Evolutionary conservation across 768 basidiomycete genomes (phyloP).

Genomic region (Kwoniella europaea): DNA sequence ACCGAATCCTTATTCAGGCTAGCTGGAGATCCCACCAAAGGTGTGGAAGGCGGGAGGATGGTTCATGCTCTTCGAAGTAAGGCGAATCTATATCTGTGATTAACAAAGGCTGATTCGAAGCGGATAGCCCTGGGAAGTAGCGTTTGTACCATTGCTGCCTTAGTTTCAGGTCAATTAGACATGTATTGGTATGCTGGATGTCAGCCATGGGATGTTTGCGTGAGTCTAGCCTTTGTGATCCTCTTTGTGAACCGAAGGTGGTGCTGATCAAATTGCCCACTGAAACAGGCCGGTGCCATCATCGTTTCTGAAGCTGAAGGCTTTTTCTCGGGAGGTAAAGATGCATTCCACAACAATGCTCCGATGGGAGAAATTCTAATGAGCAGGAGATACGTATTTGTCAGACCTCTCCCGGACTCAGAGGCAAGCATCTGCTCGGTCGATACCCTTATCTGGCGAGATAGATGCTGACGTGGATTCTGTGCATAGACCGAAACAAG

Average conservation of each 20-base stretch:
- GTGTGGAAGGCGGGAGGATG: conserved; percentile 76
- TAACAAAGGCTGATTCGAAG: neutral
- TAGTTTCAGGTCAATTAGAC: conserved; percentile 88
- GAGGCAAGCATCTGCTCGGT: conserved; percentile 28
- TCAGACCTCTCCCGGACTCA: conserved; percentile 50
- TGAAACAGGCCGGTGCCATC: conserved; percentile 72
- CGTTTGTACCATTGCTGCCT: conserved; percentile 62
- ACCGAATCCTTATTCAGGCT: conserved; percentile 71
- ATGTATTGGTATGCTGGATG: conserved; percentile 79
- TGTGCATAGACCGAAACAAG: conserved; percentile 65
- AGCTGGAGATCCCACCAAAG: conserved; percentile 70
- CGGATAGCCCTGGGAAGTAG: conserved; percentile 23
- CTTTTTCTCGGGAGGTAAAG: conserved; percentile 71
- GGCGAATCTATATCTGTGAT: neutral
- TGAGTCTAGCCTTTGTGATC: conserved; percentile 45
- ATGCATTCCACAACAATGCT: conserved; percentile 57
- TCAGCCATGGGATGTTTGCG: conserved; percentile 79
- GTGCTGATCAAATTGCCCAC: no score
- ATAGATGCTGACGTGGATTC: neutral
- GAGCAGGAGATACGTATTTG: conserved; percentile 54
- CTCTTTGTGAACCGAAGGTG: no score
- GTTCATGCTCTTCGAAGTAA: conserved; percentile 71
- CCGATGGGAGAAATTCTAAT: conserved; percentile 52
- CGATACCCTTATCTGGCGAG: neutral
- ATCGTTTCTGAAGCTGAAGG: conserved; percentile 89